Evolutionary conservation across 352 stramenopile genomes (phyloP), one percentile per base, ranked within the genome.

Genomic region (Globisporangium cylindrosporum): DNA sequence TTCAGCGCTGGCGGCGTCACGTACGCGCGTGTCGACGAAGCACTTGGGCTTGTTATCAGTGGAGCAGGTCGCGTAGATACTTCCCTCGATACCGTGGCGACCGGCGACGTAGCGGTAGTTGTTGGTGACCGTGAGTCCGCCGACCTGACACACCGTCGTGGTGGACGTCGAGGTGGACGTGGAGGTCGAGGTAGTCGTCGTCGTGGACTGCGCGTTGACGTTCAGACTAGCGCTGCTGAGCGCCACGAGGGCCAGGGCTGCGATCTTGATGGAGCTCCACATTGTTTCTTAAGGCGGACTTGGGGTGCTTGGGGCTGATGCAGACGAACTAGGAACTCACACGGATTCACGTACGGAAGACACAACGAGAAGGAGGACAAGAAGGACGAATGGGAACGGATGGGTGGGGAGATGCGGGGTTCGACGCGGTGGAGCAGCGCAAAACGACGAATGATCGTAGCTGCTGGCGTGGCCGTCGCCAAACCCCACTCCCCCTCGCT

Each of bases 31-130:
- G 70, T 82, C 73, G 14, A 73, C 36, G 46, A 73, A 82, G 59
- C 75, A 82, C 49, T 62, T 56, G 24, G 75, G 54, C 43, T 72
- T 56, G 57, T 59, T 63, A 64, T 68, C 62, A n/a, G 48, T 27
- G 55, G 36, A 43, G 36, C 75, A 82, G 53, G 69, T 72, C n/a
- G 75, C 75, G 75, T 82, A 82, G 68, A 82, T 82, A 68, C 70
- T 78, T 18, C 73, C 73, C 48, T 70, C 58, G 51, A 82, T 59
- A 14, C 71, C 67, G 24, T 77, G 64, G 48, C 46, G 56, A 55
- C 75, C 75, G n/a, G 75, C 78, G 65, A 82, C 71, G 73, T 74
- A 82, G 49, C 71, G 70, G 49, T 74, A 67, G 32, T 65, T 69
- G 49, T 48, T 63, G 4, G 69, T 60, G 7, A 71, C 48, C 24